phyloP scores from a whole-genome alignment of 805 yeast genomes.

The Tetrapisispora phaffii region DNA sequence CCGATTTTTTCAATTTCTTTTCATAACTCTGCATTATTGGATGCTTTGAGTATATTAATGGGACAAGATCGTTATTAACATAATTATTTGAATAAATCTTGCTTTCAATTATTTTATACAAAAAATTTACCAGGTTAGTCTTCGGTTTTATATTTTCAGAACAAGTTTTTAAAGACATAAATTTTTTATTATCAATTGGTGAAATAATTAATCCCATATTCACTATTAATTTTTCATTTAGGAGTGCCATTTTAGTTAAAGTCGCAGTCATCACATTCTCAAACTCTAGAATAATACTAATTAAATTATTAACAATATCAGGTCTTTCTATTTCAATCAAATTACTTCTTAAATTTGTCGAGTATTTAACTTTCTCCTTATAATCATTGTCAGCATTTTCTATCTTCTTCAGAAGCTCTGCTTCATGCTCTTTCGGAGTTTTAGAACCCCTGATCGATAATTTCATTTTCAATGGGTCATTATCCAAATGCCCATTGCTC shows the following conservation, averaged over 20 bases:
- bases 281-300: constrained; percentile 70
- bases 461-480: constrained; percentile 74
- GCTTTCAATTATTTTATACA: constrained; percentile 37
- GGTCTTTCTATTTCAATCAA: constrained; percentile 71
- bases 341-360: constrained; percentile 65
- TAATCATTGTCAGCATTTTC: constrained; percentile 81
- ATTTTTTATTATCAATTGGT: constrained; percentile 42
- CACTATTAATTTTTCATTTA: constrained; percentile 72
- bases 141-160: constrained; percentile 1
- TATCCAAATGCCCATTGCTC: not conserved
- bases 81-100: constrained; percentile 13
- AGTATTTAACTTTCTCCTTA: constrained; percentile 60
- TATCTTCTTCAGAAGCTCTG: constrained; percentile 71
- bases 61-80: constrained; percentile 39
- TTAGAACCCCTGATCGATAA: constrained; percentile 72
- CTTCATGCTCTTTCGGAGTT: constrained; percentile 76
- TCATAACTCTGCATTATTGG: constrained; percentile 39
- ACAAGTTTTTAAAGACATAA: constrained; percentile 1
- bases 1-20: not conserved
- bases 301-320: constrained; percentile 55
- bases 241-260: constrained; percentile 78
- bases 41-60: constrained; percentile 64
- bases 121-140: constrained; percentile 45
- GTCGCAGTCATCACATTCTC: constrained; percentile 86
- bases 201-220: constrained; percentile 75